These are phyloP conservation scores for Candida ascalaphidarum DNA, from an alignment of 805 yeast species.

Conservation along the genomic window DNA sequence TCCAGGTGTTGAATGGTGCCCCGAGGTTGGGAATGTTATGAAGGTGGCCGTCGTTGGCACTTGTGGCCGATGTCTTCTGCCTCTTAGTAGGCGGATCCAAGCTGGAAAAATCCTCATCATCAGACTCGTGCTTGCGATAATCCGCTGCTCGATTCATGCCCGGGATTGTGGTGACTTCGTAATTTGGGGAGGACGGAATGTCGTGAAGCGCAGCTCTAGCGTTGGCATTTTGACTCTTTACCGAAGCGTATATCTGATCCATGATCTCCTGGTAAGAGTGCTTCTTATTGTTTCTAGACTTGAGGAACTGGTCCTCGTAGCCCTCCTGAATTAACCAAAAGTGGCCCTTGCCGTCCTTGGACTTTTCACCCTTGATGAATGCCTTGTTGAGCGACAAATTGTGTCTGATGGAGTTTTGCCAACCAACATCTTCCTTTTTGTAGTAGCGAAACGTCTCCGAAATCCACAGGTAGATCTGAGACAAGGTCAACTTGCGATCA, in stretches of 20 bases:
- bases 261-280: conserved; percentile 34
- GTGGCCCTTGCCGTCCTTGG: conserved; percentile 86
- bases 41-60: conserved; percentile 1
- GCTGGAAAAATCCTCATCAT: conserved; percentile 7
- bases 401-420: conserved; percentile 97
- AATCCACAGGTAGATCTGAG: conserved; percentile 88
- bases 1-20: conserved; percentile 5
- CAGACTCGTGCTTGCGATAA: conserved; percentile 4
- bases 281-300: conserved; percentile 44
- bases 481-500: conserved; percentile 30
- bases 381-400: conserved; percentile 90
- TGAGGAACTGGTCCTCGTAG: conserved; percentile 70
- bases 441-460: conserved; percentile 78
- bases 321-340: conserved; percentile 90
- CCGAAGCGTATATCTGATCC: conserved; percentile 24
- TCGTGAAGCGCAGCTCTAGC: conserved; percentile 6
- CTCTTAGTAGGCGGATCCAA: conserved; percentile 9
- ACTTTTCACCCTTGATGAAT: conserved; percentile 81
- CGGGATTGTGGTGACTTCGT: conserved; percentile 4
- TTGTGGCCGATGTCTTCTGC: conserved; percentile 2
- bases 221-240: conserved; percentile 2
- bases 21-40: conserved; percentile 5
- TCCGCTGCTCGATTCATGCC: conserved; percentile 7
- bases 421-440: conserved; percentile 78
- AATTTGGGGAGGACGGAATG: conserved; percentile 26